Percentiles rank a stretch among this genome's conserved stretches.
Evolutionary conservation across 2,329 filamentous ascomycete genomes (phyloP).

Genomic region (Penicillium paneum): DNA sequence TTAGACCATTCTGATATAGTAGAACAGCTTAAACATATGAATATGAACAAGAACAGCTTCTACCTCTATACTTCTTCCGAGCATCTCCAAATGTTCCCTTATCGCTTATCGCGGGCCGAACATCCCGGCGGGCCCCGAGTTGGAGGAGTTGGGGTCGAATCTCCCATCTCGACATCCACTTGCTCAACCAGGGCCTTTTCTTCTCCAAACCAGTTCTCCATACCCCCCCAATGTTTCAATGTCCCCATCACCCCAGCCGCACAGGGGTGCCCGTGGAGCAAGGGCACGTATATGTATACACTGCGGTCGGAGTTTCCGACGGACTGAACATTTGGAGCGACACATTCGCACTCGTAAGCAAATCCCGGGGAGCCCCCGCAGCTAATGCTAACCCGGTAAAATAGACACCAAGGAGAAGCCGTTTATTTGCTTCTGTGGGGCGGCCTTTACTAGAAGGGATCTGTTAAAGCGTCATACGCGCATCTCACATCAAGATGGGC

Average conservation of each 20-base stretch:
- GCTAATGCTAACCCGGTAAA: conserved; percentile 1
- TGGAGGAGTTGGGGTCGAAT: conserved; percentile 22
- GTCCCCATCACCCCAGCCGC: conserved; percentile 31
- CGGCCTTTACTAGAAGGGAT: conserved; percentile 36
- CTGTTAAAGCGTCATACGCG: conserved; percentile 35
- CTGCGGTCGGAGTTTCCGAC: conserved; percentile 34
- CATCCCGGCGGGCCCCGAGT: conserved; percentile 2
- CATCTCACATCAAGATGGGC: conserved; percentile 32
- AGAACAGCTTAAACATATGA: background rate
- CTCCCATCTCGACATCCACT: conserved; percentile 12
- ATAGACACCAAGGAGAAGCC: conserved; percentile 38
- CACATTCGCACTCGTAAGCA: conserved; percentile 37
- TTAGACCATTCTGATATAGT: no score
- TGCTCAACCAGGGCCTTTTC: conserved; percentile 7
- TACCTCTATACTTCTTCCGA: no score
- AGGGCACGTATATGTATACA: conserved; percentile 34
- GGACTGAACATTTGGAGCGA: conserved; percentile 37
- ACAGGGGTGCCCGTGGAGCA: conserved; percentile 24
- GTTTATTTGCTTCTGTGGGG: conserved; percentile 37
- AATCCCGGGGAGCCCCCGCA: background rate
- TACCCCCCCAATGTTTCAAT: conserved; percentile 28
- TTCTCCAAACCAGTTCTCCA: conserved; percentile 27
- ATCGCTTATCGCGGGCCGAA: conserved; percentile 12
- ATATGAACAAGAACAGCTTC: background rate
- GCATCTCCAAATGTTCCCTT: conserved; percentile 1